These are phyloP conservation scores for Candida anglica DNA, from an alignment of 805 yeast genomes.

Conservation along the genomic window DNA sequence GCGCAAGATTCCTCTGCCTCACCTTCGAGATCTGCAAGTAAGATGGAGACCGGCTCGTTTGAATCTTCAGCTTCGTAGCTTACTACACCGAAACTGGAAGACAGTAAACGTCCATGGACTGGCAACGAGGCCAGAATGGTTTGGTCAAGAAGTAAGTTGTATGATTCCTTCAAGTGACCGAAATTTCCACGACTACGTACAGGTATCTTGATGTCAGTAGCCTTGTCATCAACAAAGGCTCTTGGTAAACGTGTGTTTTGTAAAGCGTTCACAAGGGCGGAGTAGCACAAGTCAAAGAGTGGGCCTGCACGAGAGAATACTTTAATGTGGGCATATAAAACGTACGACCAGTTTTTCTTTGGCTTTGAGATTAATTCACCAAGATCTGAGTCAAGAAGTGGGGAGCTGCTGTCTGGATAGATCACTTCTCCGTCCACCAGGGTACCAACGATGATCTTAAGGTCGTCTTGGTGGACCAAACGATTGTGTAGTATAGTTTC, in stretches of 20 bases:
- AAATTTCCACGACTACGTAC: conserved; percentile 50
- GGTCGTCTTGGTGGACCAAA: conserved; percentile 37
- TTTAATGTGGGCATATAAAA: conserved; percentile 67
- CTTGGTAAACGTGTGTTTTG: conserved; percentile 58
- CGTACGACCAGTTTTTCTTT: conserved; percentile 31
- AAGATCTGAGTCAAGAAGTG: conserved; percentile 20
- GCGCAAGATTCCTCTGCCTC: conserved; percentile 74
- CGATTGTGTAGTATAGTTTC: conserved; percentile 58
- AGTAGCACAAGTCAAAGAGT: conserved; percentile 71
- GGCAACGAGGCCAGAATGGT: conserved; percentile 28
- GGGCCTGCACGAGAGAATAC: conserved; percentile 84
- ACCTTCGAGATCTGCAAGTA: conserved; percentile 77
- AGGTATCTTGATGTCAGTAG: conserved; percentile 48
- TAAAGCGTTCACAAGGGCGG: conserved; percentile 61
- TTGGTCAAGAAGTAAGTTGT: conserved; percentile 52
- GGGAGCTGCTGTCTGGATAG: conserved; percentile 18
- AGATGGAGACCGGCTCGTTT: conserved; percentile 19
- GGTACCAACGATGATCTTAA: conserved; percentile 13
- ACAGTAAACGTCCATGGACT: conserved; percentile 37
- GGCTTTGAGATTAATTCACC: conserved; percentile 16
- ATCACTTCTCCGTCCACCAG: conserved; percentile 16
- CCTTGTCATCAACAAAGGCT: conserved; percentile 63
- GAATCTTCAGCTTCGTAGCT: conserved; percentile 30
- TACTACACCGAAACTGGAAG: conserved; percentile 60
- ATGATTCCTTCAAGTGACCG: conserved; percentile 40